Base-by-base conservation (phyloP, 2,329 filamentous ascomycete genomes). In the Fusarium robinianum region DNA sequence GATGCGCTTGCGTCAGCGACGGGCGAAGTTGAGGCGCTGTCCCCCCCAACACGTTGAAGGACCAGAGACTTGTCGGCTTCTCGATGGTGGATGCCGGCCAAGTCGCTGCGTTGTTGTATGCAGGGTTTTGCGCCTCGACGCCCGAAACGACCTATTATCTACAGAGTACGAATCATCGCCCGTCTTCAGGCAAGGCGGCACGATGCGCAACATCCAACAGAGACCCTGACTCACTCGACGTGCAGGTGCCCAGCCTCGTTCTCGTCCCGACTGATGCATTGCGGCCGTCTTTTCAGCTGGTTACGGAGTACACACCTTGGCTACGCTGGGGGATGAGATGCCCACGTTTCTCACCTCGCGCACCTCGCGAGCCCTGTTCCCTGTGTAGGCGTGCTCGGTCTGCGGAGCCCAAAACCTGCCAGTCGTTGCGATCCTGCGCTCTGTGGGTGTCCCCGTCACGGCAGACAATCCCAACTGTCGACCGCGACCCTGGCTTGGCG, bases 371-470 rank as follows among this genome's bases (percentile, higher is more conserved):
- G 34, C 24, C 21, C 40, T 37, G 31, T 41, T 38, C 42, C 29
- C 22, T 40, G 34, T 19, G 15, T 18, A 24, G 37, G 22, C 36
- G 41, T 41, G 8, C n/a, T n/a, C n/a, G n/a, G n/a, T n/a, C n/a
- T n/a, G 24, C 21, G 32, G 25, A 16, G 21, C n/a, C n/a, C n/a
- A 10, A 14, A 33, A 9, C 31, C 31, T 14, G n/a, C 18, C 16
- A 19, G 16, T 25, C 15, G 37, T 11, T 27, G 16, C 39, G 39
- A 35, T 35, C 17, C 30, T 35, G 18, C 23, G 5, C n/a, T n/a
- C n/a, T n/a, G n/a, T 41, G 31, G 18, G 27, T 19, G 31, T 45
- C n/a, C 38, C 31, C 18, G 38, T 41, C 51, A 46, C 22, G 38
- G 35, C 32, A 41, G 29, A 38, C 5, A 37, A 38, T 41, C 30